Base-by-base conservation (phyloP, 2,329 filamentous ascomycete species). In the Myriosclerotinia scirpicola region DNA sequence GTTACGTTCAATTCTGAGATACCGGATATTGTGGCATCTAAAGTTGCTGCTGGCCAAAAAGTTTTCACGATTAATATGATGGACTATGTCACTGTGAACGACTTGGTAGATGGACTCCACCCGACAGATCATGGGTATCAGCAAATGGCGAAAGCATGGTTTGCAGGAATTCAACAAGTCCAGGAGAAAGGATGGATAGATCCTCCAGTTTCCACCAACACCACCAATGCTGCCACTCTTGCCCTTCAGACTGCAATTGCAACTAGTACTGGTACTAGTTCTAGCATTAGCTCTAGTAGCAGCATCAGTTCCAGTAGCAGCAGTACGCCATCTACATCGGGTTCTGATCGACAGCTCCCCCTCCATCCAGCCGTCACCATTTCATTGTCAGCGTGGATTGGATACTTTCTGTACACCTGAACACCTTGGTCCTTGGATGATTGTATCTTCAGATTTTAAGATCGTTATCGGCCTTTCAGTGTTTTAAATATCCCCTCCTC, bases 121-220 rank as follows among this genome's bases (percentile, higher is more conserved):
- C 71, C 71, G 3, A 69, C 53, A 22, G 70, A 71, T 53, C n/a
- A 54, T 6, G 71, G 71, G 3, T 73, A 72, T 64, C 34, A 59
- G 20, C 53, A 65, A 38, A 71, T 73, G 66, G 71, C 69, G 0
- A 48, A 62, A 26, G 65, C 52, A 8, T 73, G 68, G 69, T 65
- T 64, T 26, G 54, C 44, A 11, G 64, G 55, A 15, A 68, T 71
- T 42, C n/a, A 60, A 11, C 15, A 68, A 8, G 67, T 64, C 0
- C 60, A 54, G 34, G 17, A 15, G 3, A 58, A 50, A 12, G 67
- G 67, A 34, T 67, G 60, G 66, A 46, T 67, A 38, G 17, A 44
- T 30, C 7, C 36, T 15, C 59, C 64, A 15, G 22, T 58, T 46
- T 11, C 65, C 5, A 56, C 34, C 1, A 66, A 40, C 38, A 30